Conservation (phyloP, 345 rosid genomes). For the Microcos paniculata region DNA sequence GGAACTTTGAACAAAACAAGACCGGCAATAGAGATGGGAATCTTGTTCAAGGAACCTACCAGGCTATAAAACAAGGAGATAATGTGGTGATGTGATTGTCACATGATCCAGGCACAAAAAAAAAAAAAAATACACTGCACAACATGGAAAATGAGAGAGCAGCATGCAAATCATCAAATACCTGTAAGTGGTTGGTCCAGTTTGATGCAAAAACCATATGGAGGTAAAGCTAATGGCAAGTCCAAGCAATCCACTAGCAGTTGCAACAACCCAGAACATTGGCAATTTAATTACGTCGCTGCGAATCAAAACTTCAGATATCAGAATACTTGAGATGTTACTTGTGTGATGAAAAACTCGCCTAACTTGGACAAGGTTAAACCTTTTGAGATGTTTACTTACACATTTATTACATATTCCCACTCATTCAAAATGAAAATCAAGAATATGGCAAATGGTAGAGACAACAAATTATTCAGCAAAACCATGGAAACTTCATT, state of each 20-base stretch:
- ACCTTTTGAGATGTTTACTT: conserved; percentile 26
- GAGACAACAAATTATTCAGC: conserved; percentile 77
- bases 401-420: conserved; percentile 70
- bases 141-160: background rate
- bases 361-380: background rate
- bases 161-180: conserved; percentile 5
- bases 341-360: background rate
- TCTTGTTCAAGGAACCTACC: conserved; percentile 90
- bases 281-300: conserved; percentile 69
- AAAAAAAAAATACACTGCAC: background rate
- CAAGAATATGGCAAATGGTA: conserved; percentile 70
- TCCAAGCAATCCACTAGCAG: conserved; percentile 87
- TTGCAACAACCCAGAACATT: conserved; percentile 84
- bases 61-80: conserved; percentile 41
- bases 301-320: conserved; percentile 21
- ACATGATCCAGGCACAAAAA: background rate
- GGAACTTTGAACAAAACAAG: conserved; percentile 77
- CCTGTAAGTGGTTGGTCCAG: conserved; percentile 97
- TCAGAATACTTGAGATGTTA: background rate
- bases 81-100: background rate
- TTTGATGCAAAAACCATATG: conserved; percentile 94
- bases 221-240: conserved; percentile 95
- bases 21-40: conserved; percentile 81
- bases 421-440: conserved; percentile 69
- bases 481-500: conserved; percentile 93